Base-by-base conservation (phyloP, 1,284 basidiomycete species). In the Lignosus rhinocerotis region DNA sequence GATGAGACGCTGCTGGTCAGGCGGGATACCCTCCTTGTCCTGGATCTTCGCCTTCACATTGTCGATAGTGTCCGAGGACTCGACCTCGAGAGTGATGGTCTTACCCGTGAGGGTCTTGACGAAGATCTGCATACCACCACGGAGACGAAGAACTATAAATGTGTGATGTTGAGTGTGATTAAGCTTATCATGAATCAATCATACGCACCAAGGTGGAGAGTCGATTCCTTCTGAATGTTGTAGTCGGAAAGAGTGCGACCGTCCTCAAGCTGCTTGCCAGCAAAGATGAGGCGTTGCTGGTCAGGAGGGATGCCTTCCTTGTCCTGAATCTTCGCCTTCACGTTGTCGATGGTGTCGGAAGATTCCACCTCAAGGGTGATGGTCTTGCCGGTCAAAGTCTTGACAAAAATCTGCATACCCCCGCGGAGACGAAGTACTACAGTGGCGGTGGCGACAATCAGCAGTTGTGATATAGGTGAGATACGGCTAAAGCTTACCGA, bases 221-320 rank as follows among this genome's bases (percentile, higher is more conserved):
- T 72, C 19, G 57, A 61, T 62, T 72, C 70, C 66, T 72, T 72
- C 69, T 72, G 70, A 38, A 72, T 72, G 65, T 70, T 71, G 66
- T 70, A 70, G 53, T 71, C 69, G 7, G 70, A 70, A 3, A 89
- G 77, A 1, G 87, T 90, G 19, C 87, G 86, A 11, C 88, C 88
- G 56, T 89, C 88, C 68, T 89, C 88, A 32, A 91, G 74, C 74
- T 92, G 90, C 76, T 92, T 92, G 25, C 90, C 90, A 39, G 90
- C 91, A 61, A 93, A 93, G 72, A 93, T 93, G n/a, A 92, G 77
- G 42, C 90, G 87, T 69, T 92, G 90, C 71, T 92, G 89, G 68
- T 92, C 90, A 11, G 90, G 89, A 17, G 89, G 90, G 44, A 92
- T 92, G 0, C 90, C 89, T 59, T 80, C 79, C 73, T 80, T 80